These are phyloP conservation scores for Rhynchospora tenuis DNA, from an alignment of 176 grass and related monocot genomes.

Conservation along the genomic window DNA sequence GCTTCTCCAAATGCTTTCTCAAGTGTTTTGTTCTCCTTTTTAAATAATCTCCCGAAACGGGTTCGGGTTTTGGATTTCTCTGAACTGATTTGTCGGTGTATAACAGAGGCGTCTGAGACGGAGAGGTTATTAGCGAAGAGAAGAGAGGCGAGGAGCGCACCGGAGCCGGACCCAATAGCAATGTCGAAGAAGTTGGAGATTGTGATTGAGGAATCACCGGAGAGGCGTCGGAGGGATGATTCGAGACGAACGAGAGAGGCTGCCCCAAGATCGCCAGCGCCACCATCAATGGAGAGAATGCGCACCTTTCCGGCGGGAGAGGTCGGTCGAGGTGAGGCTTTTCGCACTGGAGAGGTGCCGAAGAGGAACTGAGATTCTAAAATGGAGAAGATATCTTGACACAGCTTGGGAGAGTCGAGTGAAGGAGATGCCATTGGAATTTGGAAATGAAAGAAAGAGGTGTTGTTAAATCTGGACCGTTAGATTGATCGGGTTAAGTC, in stretches of 20 bases:
- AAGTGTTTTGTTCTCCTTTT: conserved; percentile 21
- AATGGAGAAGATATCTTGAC: conserved; percentile 82
- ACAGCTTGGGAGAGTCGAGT: not conserved
- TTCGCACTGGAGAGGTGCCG: conserved; percentile 6
- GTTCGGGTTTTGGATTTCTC: conserved; percentile 11
- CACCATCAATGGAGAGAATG: conserved; percentile 64
- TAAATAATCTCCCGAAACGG: not conserved
- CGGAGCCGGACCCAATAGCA: conserved; percentile 53
- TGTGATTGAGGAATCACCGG: conserved; percentile 28
- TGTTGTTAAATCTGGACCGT: not conserved
- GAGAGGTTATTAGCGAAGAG: conserved; percentile 55
- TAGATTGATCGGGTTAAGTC: not conserved
- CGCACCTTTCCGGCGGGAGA: conserved; percentile 33
- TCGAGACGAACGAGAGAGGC: conserved; percentile 48
- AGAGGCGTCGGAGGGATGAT: conserved; percentile 44
- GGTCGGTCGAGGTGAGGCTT: not conserved
- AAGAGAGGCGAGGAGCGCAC: conserved; percentile 52
- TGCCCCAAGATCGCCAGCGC: conserved; percentile 34
- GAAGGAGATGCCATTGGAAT: not conserved
- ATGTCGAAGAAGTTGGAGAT: conserved; percentile 66
- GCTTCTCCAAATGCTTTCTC: conserved; percentile 47
- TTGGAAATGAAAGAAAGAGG: not conserved
- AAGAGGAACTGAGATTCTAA: conserved; percentile 73
- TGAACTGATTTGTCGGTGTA: conserved; percentile 39
- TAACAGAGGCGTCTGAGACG: conserved; percentile 34